Evolutionary conservation across 1,284 basidiomycete species (phyloP), one percentile per base, ranked within the genome.

Genomic region (Ustilago loliicola): DNA sequence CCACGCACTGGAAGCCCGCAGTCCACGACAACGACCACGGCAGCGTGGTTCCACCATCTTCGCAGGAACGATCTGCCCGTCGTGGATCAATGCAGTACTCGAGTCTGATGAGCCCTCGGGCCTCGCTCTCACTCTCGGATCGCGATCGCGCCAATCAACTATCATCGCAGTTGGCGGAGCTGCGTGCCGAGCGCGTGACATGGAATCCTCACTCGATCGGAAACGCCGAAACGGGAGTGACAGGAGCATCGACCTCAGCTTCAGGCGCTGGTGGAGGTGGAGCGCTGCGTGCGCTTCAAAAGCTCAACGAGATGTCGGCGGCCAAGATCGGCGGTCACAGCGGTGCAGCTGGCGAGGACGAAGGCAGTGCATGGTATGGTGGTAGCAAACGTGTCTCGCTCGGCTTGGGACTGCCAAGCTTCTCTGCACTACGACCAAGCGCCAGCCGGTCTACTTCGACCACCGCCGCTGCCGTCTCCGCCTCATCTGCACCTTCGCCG

Each of bases 281-380:
- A 23, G 74, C 74, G 27, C 48, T 77, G 27, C 64, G 66, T 47
- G 69, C 74, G 2, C 34, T 77, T 40, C 74, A 77, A 29, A 77
- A 61, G 66, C 66, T 77, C 27, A 77, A 72, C 32, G 69, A 72
- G 30, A 72, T 68, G 66, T 77, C 74, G 29, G 65, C 69, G 3
- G 69, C 74, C 66, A 77, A 77, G 55, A 54, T 77, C 17, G 69
- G 65, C 6, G 62, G 63, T 8, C 64, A 64, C 9, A 27, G 52
- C 50, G 21, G 56, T 38, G 11, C 62, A 13, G 25, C 54, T 17
- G 51, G 40, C 2, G 63, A 66, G 2, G 53, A 51, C 7, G 60
- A 21, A 19, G 23, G 63, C 45, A 52, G 59, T 19, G 59, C 42
- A 23, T 55, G 53, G 55, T 42, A 57, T 27, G 25, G 21, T 13